These are phyloP conservation scores for Lactarius trivialis DNA, from an alignment of 768 basidiomycete species.

Conservation along the genomic window DNA sequence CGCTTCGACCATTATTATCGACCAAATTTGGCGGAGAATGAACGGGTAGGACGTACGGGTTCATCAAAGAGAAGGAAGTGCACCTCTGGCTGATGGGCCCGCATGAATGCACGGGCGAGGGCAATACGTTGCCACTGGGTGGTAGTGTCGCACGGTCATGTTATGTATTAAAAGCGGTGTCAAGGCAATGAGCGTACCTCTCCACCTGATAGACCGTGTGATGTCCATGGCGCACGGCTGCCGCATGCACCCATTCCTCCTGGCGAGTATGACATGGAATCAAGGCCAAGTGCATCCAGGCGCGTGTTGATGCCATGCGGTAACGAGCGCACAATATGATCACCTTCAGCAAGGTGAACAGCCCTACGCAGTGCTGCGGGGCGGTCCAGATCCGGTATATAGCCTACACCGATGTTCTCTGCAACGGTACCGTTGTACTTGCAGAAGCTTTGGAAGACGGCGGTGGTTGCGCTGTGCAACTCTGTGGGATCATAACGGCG, in stretches of 20 bases:
- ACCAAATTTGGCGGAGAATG: not conserved
- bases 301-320: slow-evolving; percentile 70
- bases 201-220: slow-evolving; percentile 76
- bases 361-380: slow-evolving; percentile 54
- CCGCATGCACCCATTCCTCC: slow-evolving; percentile 33
- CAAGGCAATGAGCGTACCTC: slow-evolving; percentile 46
- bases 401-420: slow-evolving; percentile 84
- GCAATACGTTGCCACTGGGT: slow-evolving; percentile 82
- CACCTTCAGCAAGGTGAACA: slow-evolving; percentile 67
- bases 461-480: slow-evolving; percentile 68
- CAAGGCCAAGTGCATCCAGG: slow-evolving; percentile 58
- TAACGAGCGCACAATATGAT: slow-evolving; percentile 54
- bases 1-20: slow-evolving; percentile 5
- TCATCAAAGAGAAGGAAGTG: slow-evolving; percentile 83
- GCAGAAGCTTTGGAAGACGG: slow-evolving; percentile 82
- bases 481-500: slow-evolving; percentile 59
- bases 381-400: slow-evolving; percentile 54
- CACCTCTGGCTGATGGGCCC: slow-evolving; percentile 64
- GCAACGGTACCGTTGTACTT: slow-evolving; percentile 70
- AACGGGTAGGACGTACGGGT: slow-evolving; percentile 45
- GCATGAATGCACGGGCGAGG: slow-evolving; percentile 82
- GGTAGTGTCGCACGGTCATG: slow-evolving; percentile 15
- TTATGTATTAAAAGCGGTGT: not conserved
- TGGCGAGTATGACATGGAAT: slow-evolving; percentile 35
- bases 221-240: slow-evolving; percentile 33